These are phyloP conservation scores for Conidiobolus incongruus DNA, from an alignment of 371 early-diverging fungal species.

Conservation along the genomic window DNA sequence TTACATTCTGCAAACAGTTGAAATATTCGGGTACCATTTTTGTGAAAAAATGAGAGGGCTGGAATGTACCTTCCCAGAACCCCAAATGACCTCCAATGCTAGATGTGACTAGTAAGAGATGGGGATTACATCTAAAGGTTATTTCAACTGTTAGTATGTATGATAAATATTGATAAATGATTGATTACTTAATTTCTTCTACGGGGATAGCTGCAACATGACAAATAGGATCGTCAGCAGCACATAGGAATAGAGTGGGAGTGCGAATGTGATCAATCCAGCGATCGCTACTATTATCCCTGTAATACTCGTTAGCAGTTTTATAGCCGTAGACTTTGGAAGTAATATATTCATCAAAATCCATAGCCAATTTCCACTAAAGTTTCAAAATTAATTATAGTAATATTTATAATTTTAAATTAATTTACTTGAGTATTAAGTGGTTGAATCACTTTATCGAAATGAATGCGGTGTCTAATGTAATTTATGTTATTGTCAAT, in stretches of 20 bases:
- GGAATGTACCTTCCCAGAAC: conserved; percentile 44
- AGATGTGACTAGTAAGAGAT: conserved; percentile 62
- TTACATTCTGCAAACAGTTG: conserved; percentile 11
- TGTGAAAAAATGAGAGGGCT: conserved; percentile 32
- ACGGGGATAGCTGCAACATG: conserved; percentile 37
- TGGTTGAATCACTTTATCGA: not conserved
- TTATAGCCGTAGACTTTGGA: conserved; percentile 41
- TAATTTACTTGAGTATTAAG: not conserved
- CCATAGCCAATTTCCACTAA: conserved; percentile 17
- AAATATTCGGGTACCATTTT: conserved; percentile 42
- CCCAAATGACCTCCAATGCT: conserved; percentile 84
- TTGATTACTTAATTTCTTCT: conserved; percentile 22
- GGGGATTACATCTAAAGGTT: conserved; percentile 36
- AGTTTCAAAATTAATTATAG: not conserved
- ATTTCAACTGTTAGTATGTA: too few species aligned
- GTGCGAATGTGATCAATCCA: conserved; percentile 45
- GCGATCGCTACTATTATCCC: conserved; percentile 41
- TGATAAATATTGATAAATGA: too few species aligned
- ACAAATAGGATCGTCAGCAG: conserved; percentile 85
- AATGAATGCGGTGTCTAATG: conserved; percentile 8
- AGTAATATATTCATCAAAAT: conserved; percentile 63
- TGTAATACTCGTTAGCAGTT: conserved; percentile 69
- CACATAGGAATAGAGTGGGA: conserved; percentile 61
- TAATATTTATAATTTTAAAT: not conserved
- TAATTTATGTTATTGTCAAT: too few species aligned